Percentiles rank a stretch among this genome's conserved stretches.
Conservation (phyloP, 371 early-diverging fungal genomes). For the Mucor lusitanicus region DNA sequence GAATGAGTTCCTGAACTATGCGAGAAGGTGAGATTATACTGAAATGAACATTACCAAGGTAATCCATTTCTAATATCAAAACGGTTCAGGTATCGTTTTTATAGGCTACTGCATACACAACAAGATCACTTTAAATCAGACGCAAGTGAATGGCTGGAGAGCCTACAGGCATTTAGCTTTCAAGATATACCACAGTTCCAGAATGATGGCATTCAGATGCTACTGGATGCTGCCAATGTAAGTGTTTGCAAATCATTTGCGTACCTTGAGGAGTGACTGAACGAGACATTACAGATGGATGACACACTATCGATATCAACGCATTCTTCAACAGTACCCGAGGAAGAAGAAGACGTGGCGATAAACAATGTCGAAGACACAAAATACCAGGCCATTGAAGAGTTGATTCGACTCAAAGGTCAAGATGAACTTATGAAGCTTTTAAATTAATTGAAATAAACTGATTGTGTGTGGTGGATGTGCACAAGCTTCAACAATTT, state of each 20-base stretch:
- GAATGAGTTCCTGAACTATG: slow-evolving; percentile 42
- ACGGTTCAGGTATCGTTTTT: background rate
- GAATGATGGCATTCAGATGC: slow-evolving; percentile 14
- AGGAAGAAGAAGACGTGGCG: background rate
- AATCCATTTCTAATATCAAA: background rate
- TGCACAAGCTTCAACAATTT: background rate
- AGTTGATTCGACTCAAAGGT: slow-evolving; percentile 6
- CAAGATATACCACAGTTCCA: background rate
- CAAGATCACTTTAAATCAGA: background rate
- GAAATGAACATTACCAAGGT: background rate
- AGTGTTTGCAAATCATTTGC: background rate
- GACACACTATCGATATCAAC: background rate
- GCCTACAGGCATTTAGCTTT: background rate
- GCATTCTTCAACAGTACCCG: background rate
- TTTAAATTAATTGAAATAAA: background rate
- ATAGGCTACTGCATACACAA: background rate
- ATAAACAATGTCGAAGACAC: background rate
- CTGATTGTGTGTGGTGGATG: background rate
- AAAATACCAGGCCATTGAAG: slow-evolving; percentile 11
- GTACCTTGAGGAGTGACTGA: background rate
- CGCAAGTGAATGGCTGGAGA: background rate
- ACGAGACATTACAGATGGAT: background rate
- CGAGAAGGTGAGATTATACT: slow-evolving; percentile 18
- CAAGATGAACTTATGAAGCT: slow-evolving; percentile 4
- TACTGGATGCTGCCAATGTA: slow-evolving; percentile 20